Evolutionary conservation across 2,329 filamentous ascomycete species (phyloP).

Genomic region (Colletotrichum lini): DNA sequence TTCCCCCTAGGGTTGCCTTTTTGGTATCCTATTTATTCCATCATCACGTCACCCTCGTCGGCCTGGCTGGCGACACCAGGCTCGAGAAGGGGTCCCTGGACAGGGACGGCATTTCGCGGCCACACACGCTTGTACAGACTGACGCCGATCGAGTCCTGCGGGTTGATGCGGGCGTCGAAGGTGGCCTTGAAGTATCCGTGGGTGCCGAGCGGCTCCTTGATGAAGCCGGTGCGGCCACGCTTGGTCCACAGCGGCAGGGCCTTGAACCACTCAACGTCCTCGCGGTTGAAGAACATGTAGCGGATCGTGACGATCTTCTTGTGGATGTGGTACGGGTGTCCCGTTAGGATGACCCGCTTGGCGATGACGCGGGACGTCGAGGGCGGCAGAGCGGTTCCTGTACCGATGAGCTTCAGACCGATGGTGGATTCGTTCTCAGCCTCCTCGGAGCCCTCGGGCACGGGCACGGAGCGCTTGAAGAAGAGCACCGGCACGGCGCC

Average conservation of each 20-base stretch:
- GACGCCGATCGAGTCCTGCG: conserved; percentile 92
- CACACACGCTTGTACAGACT: conserved; percentile 90
- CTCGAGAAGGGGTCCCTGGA: conserved; percentile 61
- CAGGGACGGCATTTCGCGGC: conserved; percentile 76
- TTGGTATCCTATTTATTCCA: conserved; percentile 51
- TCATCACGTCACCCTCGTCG: conserved; percentile 55
- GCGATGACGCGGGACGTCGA: conserved; percentile 85
- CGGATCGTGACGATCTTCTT: conserved; percentile 96
- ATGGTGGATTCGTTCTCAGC: conserved; percentile 59
- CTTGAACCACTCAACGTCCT: conserved; percentile 98
- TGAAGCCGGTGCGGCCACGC: conserved; percentile 87
- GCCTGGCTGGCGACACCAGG: conserved; percentile 42
- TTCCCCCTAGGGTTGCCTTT: conserved; percentile 11
- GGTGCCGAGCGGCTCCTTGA: conserved; percentile 95
- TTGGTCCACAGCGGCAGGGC: conserved; percentile 95
- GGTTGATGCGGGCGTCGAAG: conserved; percentile 96
- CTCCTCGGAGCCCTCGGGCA: conserved; percentile 55
- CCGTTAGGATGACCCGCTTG: conserved; percentile 93
- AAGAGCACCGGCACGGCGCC: conserved; percentile 91
- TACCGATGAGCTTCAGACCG: conserved; percentile 82
- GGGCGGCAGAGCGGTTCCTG: conserved; percentile 87
- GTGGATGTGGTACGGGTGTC: conserved; percentile 98
- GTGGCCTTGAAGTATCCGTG: conserved; percentile 99
- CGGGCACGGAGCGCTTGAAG: conserved; percentile 75
- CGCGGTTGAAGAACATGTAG: conserved; percentile 99